Percentiles rank a stretch among this genome's conserved stretches.
phyloP scores from a whole-genome alignment of 2,329 filamentous ascomycete species.

The Ramularia endophylla region DNA sequence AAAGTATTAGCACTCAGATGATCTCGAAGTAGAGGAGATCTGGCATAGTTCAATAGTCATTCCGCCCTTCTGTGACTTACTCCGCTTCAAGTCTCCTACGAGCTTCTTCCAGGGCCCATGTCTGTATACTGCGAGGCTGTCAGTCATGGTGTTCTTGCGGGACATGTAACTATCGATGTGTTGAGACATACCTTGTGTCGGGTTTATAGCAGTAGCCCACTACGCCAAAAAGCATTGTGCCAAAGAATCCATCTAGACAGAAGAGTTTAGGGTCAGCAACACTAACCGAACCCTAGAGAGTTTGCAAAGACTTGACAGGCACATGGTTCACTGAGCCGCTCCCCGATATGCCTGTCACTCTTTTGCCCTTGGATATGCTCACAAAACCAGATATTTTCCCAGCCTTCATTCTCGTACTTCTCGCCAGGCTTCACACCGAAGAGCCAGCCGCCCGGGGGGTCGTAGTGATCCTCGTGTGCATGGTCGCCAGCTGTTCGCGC shows the following conservation, averaged over 20 bases:
- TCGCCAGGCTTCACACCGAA: conserved; percentile 91
- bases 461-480: conserved; percentile 75
- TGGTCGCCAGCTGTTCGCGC: conserved; percentile 43
- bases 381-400: conserved; percentile 78
- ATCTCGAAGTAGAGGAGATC: too few species aligned
- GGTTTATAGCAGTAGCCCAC: conserved; percentile 94
- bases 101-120: conserved; percentile 97
- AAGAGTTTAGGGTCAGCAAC: too few species aligned
- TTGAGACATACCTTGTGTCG: conserved; percentile 80
- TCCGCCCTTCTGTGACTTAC: too few species aligned
- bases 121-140: conserved; percentile 71
- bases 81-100: conserved; percentile 92
- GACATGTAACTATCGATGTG: background rate
- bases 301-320: too few species aligned
- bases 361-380: too few species aligned
- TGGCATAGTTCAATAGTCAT: too few species aligned
- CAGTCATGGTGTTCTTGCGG: conserved; percentile 1
- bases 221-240: conserved; percentile 64
- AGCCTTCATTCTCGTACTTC: conserved; percentile 93
- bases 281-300: too few species aligned
- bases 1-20: too few species aligned
- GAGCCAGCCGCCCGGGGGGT: conserved; percentile 85
- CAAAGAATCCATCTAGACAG: conserved; percentile 62
- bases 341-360: too few species aligned
- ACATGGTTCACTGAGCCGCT: too few species aligned